phyloP scores from a whole-genome alignment of 2,329 filamentous ascomycete genomes.

The Penicillium sp. region DNA sequence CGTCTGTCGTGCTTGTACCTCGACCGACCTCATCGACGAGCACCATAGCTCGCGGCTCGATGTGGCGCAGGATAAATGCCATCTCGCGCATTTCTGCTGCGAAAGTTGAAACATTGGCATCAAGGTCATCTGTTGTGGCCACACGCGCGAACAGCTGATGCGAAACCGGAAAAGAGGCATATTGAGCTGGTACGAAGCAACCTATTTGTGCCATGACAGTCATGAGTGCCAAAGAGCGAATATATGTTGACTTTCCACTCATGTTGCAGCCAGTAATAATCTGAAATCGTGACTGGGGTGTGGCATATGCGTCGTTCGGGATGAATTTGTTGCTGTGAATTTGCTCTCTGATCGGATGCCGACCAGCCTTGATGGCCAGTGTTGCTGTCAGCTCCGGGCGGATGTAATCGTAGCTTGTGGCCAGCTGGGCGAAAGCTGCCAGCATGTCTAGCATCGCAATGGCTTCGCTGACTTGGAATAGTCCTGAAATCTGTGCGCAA shows the following conservation, averaged over 20 bases:
- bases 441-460: slow-evolving; percentile 87
- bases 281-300: slow-evolving; percentile 77
- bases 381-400: slow-evolving; percentile 67
- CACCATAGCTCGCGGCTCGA: slow-evolving; percentile 71
- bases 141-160: slow-evolving; percentile 84
- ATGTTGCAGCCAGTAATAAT: slow-evolving; percentile 97
- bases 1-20: slow-evolving; percentile 85
- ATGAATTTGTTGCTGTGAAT: slow-evolving; percentile 68
- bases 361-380: slow-evolving; percentile 69
- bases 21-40: slow-evolving; percentile 91
- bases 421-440: slow-evolving; percentile 70
- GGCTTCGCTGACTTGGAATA: slow-evolving; percentile 84
- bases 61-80: slow-evolving; percentile 84
- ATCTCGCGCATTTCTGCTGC: slow-evolving; percentile 94
- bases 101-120: slow-evolving; percentile 90
- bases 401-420: slow-evolving; percentile 65
- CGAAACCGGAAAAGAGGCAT: slow-evolving; percentile 75
- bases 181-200: slow-evolving; percentile 82
- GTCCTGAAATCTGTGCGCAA: slow-evolving; percentile 64
- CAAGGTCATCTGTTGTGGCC: slow-evolving; percentile 81
- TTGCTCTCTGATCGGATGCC: slow-evolving; percentile 77
- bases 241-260: slow-evolving; percentile 97
- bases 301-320: slow-evolving; percentile 87
- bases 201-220: slow-evolving; percentile 93
- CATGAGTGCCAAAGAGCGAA: slow-evolving; percentile 77